Evolutionary conservation across 75 land plant genomes (phyloP), one percentile per base, ranked within the genome.

Genomic region (Chamaecyparis obtusa): DNA sequence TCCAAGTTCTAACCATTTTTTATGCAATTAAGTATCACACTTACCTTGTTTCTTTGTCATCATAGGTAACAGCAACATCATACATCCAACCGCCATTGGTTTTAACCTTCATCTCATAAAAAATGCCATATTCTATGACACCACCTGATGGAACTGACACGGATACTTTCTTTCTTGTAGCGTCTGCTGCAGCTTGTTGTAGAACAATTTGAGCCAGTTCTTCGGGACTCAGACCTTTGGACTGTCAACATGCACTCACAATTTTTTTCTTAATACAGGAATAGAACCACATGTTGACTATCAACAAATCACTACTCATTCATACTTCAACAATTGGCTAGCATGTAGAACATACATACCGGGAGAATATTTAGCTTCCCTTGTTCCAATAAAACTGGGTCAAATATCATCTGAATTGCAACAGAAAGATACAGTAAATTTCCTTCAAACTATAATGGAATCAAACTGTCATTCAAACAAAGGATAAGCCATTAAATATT

Each of bases 31-130:
- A 85, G n/a, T 55, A 10, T 80, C 9, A 56, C 39, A 84, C 83
- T 32, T 79, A 91, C 92, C 84, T 88, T 54, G 92, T 91, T 48
- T 90, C 88, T 67, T 85, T 90, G 57, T 89, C 91, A 48, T 91
- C 92, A 51, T 90, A 87, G 77, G 92, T 89, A 46, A 91, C 91
- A 9, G 83, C 86, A 35, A 91, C 88, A 79, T 91, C 92, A 83
- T 87, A 91, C 87, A 91, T 91, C 92, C 92, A 91, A 37, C 92
- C 92, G 19, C 89, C 92, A 77, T 91, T 91, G 19, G 92, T 91
- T 41, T 69, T 85, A 89, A 85, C 84, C 75, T 91, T 91, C 71
- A 84, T 83, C 83, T 90, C 92, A 76, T 85, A 87, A n/a, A 80
- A 84, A 11, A 91, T 87, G 46, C 86, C 92, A 83, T 90, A 91